Conservation (phyloP, 1,284 basidiomycete species). For the Irpex sp. region DNA sequence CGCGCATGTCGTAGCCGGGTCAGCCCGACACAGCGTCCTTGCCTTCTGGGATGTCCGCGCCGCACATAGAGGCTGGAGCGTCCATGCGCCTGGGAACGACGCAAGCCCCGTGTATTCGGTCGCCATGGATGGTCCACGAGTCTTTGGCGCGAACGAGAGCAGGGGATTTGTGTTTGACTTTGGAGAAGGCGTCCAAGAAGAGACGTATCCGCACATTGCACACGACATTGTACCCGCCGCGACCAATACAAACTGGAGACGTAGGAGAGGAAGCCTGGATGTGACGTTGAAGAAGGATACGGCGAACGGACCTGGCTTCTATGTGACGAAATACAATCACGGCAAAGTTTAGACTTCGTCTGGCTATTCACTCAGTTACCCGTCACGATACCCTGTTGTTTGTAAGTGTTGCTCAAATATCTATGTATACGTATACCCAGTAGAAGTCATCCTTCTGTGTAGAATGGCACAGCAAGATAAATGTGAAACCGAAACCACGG, state of each 20-base stretch:
- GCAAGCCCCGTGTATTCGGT: slow-evolving; percentile 70
- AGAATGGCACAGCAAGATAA: no score
- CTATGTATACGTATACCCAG: no score
- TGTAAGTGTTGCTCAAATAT: no score
- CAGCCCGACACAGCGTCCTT: slow-evolving; percentile 68
- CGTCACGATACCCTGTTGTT: no score
- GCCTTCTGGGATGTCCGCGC: slow-evolving; percentile 75
- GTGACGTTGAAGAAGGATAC: slow-evolving; percentile 1
- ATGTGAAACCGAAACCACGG: no score
- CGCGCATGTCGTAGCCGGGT: slow-evolving; percentile 65
- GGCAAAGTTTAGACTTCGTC: slow-evolving; percentile 5
- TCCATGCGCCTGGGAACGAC: slow-evolving; percentile 73
- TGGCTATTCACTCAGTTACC: neutral
- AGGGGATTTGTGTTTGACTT: slow-evolving; percentile 76
- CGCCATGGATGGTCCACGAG: slow-evolving; percentile 64
- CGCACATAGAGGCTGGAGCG: slow-evolving; percentile 60
- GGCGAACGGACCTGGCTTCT: slow-evolving; percentile 22
- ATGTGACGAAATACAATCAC: slow-evolving; percentile 49
- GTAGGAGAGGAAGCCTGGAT: neutral
- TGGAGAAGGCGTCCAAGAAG: slow-evolving; percentile 51
- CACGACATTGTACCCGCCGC: slow-evolving; percentile 19
- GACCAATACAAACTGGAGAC: slow-evolving; percentile 6
- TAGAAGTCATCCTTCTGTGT: no score
- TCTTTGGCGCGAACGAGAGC: slow-evolving; percentile 72
- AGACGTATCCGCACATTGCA: slow-evolving; percentile 54